These are phyloP conservation scores for Nepenthes alata DNA, from an alignment of 179 eudicot genomes.

Conservation along the genomic window DNA sequence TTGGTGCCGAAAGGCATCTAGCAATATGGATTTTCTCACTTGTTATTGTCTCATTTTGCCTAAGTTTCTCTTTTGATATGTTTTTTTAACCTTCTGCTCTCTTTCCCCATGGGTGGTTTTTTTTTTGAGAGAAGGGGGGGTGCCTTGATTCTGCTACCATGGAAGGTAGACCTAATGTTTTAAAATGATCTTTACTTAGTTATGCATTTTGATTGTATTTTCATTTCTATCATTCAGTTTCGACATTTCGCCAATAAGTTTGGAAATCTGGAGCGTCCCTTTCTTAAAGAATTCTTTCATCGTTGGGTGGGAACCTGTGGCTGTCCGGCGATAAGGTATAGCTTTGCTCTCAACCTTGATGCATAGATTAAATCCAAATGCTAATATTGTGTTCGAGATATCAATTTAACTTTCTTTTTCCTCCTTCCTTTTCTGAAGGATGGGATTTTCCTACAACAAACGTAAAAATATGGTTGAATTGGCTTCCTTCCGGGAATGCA, in stretches of 20 bases:
- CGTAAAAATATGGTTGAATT: constrained; percentile 82
- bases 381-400: constrained; percentile 3
- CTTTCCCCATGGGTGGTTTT: no score
- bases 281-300: constrained; percentile 89
- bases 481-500: constrained; percentile 80
- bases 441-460: constrained; percentile 92
- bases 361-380: no score
- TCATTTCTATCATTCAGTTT: constrained; percentile 37
- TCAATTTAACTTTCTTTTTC: constrained; percentile 1
- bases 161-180: not conserved
- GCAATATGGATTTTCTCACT: no score
- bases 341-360: not conserved
- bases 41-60: no score
- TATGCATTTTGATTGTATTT: constrained; percentile 5
- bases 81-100: no score
- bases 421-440: constrained; percentile 29
- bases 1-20: no score
- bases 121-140: no score
- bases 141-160: not conserved
- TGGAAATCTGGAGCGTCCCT: constrained; percentile 97
- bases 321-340: constrained; percentile 81
- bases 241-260: constrained; percentile 89
- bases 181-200: not conserved
- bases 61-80: no score
- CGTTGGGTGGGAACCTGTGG: constrained; percentile 98